phyloP scores from a whole-genome alignment of 1,139 yeast genomes.

The Debaryomycetaceae sp. region DNA sequence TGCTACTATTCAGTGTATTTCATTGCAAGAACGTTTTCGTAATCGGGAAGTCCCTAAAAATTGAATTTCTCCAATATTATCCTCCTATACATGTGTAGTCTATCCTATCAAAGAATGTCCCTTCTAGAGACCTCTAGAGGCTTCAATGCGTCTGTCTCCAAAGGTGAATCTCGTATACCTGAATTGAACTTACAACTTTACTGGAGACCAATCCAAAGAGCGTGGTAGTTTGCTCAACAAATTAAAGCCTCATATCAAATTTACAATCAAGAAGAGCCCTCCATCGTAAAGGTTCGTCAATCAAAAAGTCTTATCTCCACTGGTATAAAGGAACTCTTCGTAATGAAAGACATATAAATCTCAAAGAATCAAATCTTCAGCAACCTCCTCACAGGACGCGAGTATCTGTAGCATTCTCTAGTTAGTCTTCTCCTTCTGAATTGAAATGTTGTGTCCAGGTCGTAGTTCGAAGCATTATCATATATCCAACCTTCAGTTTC shows the following conservation, averaged over 20 bases:
- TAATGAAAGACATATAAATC: background rate
- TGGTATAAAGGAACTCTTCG: background rate
- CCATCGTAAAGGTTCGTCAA: background rate
- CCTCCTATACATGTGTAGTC: no score
- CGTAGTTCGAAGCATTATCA: slow-evolving; percentile 22
- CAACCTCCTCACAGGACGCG: slow-evolving; percentile 14
- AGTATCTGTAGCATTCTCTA: slow-evolving; percentile 49
- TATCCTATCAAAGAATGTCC: no score
- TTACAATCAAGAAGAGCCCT: slow-evolving; percentile 20
- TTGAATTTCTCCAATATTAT: no score
- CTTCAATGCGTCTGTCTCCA: no score
- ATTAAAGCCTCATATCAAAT: slow-evolving; percentile 55
- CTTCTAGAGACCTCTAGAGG: no score
- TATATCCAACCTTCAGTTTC: slow-evolving; percentile 48
- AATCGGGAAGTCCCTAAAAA: no score
- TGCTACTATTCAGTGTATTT: no score
- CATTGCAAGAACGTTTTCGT: no score
- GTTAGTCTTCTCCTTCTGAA: slow-evolving; percentile 56
- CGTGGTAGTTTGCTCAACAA: slow-evolving; percentile 46
- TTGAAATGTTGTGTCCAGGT: slow-evolving; percentile 24
- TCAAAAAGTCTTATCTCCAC: background rate
- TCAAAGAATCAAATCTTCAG: background rate
- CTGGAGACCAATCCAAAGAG: no score
- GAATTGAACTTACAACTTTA: no score
- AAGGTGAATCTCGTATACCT: no score